Conservation (phyloP, 2,329 filamentous ascomycete species). For the Verticillium isaacii region DNA sequence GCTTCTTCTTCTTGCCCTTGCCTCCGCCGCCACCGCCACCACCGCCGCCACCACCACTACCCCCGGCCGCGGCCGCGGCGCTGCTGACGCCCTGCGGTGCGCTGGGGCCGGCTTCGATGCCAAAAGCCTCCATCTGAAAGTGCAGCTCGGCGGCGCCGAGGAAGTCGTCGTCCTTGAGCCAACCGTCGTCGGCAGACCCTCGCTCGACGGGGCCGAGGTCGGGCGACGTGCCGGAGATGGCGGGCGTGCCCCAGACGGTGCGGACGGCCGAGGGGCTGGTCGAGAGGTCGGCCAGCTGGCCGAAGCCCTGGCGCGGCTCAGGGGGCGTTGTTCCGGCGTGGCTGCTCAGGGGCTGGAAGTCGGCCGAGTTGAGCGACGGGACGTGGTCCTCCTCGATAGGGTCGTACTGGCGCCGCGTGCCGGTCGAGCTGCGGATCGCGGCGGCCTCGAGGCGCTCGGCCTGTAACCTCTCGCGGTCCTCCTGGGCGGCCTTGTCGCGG, state of each 20-base stretch:
- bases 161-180: conserved; percentile 78
- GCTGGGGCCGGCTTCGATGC: conserved; percentile 25
- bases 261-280: conserved; percentile 71
- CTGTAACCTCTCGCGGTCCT: conserved; percentile 79
- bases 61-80: conserved; percentile 6
- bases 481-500: conserved; percentile 75
- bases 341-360: conserved; percentile 60
- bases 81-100: conserved; percentile 10
- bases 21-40: conserved; percentile 29
- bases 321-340: conserved; percentile 49
- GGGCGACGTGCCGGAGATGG: conserved; percentile 38
- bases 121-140: conserved; percentile 52
- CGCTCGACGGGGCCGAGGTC: conserved; percentile 14
- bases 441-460: conserved; percentile 77
- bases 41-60: conserved; percentile 7
- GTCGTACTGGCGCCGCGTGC: conserved; percentile 34
- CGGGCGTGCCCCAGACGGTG: conserved; percentile 91
- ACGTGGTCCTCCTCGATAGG: conserved; percentile 31
- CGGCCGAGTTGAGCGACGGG: conserved; percentile 46
- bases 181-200: conserved; percentile 63
- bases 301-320: conserved; percentile 56
- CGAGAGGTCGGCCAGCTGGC: conserved; percentile 69
- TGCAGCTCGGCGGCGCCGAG: conserved; percentile 56
- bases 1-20: conserved; percentile 64
- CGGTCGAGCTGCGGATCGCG: conserved; percentile 51